Evolutionary conservation across 352 stramenopile genomes (phyloP), one percentile per base, ranked within the genome.

Genomic region (Peronospora belbahrii): DNA sequence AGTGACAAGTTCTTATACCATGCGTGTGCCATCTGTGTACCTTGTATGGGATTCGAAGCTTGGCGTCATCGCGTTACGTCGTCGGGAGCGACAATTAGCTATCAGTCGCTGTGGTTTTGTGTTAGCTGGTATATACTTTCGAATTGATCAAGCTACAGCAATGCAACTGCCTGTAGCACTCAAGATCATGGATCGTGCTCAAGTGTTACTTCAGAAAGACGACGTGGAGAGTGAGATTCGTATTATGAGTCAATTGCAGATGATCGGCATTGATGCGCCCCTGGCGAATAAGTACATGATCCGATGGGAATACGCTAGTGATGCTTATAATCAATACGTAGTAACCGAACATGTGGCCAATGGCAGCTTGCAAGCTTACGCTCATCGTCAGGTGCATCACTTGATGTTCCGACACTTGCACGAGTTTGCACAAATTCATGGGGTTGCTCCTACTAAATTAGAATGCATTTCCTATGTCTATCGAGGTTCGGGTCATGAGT

Each of bases 381-480:
- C 78, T 13, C 74, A 89, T 64, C 74, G 73, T 31, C 69, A 67
- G 32, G 83, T 88, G 35, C 74, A 75, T 9, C 56, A 74, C 10
- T 53, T 89, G 6, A 81, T 88, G 67, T 57, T 88, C 15, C 49
- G 59, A 28, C 79, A 91, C 22, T 46, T 91, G n/a, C 68, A 86
- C 11, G 65, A 75, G 4, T 91, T 91, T 36, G 60, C 77, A 4
- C 61, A 66, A 13, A 71, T 73, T 40, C 43, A 87, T 25, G 76
- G 71, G 6, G 53, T 69, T 15, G 64, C 63, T 2, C 79, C 79
- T 4, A 84, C 70, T 15, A 87, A 88, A 56, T 58, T 87, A 28
- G 79, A 91, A 64, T 90, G 78, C 23, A 68, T 93, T 22, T 77
- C 70, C 11, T 85, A 89, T 38, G 78, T 93, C 10, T 87, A 88